Evolutionary conservation across 1,284 basidiomycete species (phyloP).

Genomic region (Ceratobasidium sp.): DNA sequence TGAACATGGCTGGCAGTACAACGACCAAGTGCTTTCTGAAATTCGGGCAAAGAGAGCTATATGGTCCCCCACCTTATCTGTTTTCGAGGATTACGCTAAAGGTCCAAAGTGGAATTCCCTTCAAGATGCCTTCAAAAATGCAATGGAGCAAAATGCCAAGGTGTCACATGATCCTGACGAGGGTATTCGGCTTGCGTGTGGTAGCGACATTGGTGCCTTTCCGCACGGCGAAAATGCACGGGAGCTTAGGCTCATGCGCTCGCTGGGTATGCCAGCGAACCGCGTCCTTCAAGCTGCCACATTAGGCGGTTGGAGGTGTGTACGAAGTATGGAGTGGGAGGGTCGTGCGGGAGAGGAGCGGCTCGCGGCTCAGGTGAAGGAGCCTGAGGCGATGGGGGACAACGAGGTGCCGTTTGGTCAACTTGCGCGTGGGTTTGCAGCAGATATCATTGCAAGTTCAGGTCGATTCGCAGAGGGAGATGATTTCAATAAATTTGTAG

Average conservation of each 20-base stretch:
- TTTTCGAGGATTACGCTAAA: conserved; percentile 50
- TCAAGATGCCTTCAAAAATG: conserved; percentile 59
- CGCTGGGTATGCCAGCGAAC: conserved; percentile 64
- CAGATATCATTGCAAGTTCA: conserved; percentile 65
- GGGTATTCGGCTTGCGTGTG: conserved; percentile 63
- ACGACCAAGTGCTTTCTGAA: conserved; percentile 35
- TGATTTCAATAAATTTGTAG: conserved; percentile 63
- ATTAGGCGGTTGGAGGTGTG: conserved; percentile 66
- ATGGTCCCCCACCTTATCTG: conserved; percentile 72
- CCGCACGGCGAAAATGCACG: conserved; percentile 69
- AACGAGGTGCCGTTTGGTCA: conserved; percentile 68
- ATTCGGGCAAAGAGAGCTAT: conserved; percentile 38
- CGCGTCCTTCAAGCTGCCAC: conserved; percentile 69
- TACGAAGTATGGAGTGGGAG: conserved; percentile 58
- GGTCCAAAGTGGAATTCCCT: conserved; percentile 3
- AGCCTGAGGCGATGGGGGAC: conserved; percentile 56
- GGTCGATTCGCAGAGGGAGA: conserved; percentile 55
- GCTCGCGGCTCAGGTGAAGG: conserved; percentile 43
- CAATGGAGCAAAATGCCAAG: conserved; percentile 52
- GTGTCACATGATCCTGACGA: conserved; percentile 47
- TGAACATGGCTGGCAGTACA: conserved; percentile 60
- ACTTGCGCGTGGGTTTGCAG: conserved; percentile 64
- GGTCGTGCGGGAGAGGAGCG: conserved; percentile 45
- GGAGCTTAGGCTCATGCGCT: conserved; percentile 70
- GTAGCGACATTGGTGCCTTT: conserved; percentile 72